A percentile compares a stretch with the other conserved stretches of the same genome.
These are phyloP conservation scores for Melastoma candidum DNA, from an alignment of 441 rosid genomes.

Conservation along the genomic window DNA sequence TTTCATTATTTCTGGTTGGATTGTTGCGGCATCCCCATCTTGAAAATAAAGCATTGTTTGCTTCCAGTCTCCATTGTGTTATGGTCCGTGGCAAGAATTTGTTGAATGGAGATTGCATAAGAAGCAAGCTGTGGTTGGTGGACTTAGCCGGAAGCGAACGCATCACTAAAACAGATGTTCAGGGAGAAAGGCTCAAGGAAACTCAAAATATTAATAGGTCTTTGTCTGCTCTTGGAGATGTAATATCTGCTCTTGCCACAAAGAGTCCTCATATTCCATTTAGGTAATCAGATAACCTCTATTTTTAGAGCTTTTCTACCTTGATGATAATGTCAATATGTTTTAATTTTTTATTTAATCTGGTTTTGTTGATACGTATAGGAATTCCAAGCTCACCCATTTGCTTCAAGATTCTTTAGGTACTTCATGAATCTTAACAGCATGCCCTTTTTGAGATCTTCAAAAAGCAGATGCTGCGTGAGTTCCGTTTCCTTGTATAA, in stretches of 20 bases:
- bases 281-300: conserved; percentile 34
- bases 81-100: conserved; percentile 81
- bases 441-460: neutral
- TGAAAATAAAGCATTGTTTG: conserved; percentile 3
- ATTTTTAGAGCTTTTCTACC: no score
- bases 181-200: conserved; percentile 89
- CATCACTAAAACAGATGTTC: conserved; percentile 85
- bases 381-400: conserved; percentile 97
- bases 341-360: conserved; percentile 4
- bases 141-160: conserved; percentile 98
- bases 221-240: conserved; percentile 94
- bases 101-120: conserved; percentile 79
- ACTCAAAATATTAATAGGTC: conserved; percentile 93
- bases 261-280: conserved; percentile 89
- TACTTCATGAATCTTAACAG: conserved; percentile 15
- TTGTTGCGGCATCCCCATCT: conserved; percentile 3
- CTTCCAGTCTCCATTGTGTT: conserved; percentile 70
- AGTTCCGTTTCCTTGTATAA: no score
- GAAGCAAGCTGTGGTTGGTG: conserved; percentile 89
- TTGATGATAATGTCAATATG: neutral
- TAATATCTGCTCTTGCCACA: conserved; percentile 85
- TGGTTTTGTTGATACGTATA: conserved; percentile 20
- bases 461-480: neutral
- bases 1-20: neutral
- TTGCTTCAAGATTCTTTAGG: conserved; percentile 96